A percentile compares a stretch with the other conserved stretches of the same genome.
phyloP scores from a whole-genome alignment of 2,329 filamentous ascomycete species.

The Cladosporium sphaerospermum region DNA sequence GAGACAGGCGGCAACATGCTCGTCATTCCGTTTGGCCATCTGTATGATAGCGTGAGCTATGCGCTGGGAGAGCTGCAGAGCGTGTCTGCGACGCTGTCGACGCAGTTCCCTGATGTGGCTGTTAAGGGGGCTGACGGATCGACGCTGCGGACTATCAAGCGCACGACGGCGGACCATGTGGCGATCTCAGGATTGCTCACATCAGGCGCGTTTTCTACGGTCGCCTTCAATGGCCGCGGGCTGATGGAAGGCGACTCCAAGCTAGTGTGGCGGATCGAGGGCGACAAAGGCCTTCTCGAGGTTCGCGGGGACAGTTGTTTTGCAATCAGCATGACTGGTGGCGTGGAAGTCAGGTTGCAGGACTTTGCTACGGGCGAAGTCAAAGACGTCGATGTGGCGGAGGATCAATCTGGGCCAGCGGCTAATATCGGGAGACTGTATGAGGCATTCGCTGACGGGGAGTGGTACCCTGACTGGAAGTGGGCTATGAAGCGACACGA shows the following conservation, averaged over 20 bases:
- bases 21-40: slow-evolving; percentile 34
- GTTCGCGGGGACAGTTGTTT: slow-evolving; percentile 19
- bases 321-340: slow-evolving; percentile 5
- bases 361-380: not conserved
- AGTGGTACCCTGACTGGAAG: slow-evolving; percentile 6
- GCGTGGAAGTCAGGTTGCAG: slow-evolving; percentile 5
- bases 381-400: not conserved
- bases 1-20: slow-evolving; percentile 40
- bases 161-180: slow-evolving; percentile 43
- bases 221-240: slow-evolving; percentile 44
- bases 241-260: slow-evolving; percentile 44
- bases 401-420: not conserved
- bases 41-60: slow-evolving; percentile 40
- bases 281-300: slow-evolving; percentile 38
- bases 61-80: slow-evolving; percentile 14
- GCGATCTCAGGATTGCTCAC: slow-evolving; percentile 35
- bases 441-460: slow-evolving; percentile 7
- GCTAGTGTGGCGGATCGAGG: slow-evolving; percentile 47
- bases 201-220: slow-evolving; percentile 37
- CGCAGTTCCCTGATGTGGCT: slow-evolving; percentile 39
- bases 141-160: slow-evolving; percentile 30
- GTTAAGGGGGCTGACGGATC: slow-evolving; percentile 31
- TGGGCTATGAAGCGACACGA: slow-evolving; percentile 6
- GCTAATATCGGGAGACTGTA: slow-evolving; percentile 8
- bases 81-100: slow-evolving; percentile 38